A percentile compares a stretch with the other conserved stretches of the same genome.
These are phyloP conservation scores for Tetrapisispora fleetii DNA, from an alignment of 805 yeast species.

Conservation along the genomic window DNA sequence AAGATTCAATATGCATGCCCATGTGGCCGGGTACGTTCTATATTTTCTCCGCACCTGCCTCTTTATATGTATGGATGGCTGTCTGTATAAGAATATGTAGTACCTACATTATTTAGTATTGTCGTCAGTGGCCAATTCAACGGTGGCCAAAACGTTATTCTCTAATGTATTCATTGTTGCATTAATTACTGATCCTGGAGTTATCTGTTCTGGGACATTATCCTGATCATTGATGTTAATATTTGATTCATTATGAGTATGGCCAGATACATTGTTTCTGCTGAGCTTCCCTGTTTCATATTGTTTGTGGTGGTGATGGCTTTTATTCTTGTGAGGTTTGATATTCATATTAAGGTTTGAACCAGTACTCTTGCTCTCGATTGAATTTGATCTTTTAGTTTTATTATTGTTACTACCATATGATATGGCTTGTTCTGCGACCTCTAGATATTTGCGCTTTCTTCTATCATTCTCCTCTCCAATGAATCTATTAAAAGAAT, in stretches of 20 bases:
- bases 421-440: conserved; percentile 5
- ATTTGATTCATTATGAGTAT: no score
- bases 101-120: no score
- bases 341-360: neutral
- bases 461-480: conserved; percentile 14
- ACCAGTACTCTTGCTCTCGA: neutral
- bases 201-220: neutral
- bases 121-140: neutral
- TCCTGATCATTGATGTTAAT: neutral
- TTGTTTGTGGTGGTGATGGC: neutral
- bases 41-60: no score
- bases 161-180: conserved; percentile 20
- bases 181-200: conserved; percentile 10
- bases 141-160: conserved; percentile 23
- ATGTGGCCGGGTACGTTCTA: no score
- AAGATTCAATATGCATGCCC: no score
- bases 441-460: conserved; percentile 15
- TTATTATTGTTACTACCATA: neutral
- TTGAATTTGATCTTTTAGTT: neutral
- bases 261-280: neutral
- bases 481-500: conserved; percentile 21
- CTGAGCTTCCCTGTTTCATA: no score
- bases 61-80: no score
- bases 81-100: no score
- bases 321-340: no score